These are phyloP conservation scores for Diutina mesorugosa DNA, from an alignment of 1,139 yeast genomes.

Conservation along the genomic window DNA sequence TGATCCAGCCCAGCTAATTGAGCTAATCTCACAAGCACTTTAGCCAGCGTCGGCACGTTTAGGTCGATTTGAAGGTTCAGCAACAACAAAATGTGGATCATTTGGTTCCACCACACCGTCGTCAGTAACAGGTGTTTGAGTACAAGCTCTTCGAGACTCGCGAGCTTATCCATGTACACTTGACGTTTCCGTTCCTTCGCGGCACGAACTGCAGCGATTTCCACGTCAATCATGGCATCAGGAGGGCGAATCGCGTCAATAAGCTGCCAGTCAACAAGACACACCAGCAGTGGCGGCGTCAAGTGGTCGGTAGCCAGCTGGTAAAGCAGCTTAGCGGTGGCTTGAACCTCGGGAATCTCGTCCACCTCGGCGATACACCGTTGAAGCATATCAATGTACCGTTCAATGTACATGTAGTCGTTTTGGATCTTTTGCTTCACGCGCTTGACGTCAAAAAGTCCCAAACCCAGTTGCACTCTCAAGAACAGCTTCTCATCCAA, in stretches of 20 bases:
- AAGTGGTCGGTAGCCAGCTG: constrained; percentile 32
- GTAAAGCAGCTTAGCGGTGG: constrained; percentile 37
- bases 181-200: constrained; percentile 49
- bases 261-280: constrained; percentile 34
- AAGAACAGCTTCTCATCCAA: constrained; percentile 34
- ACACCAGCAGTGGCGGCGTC: constrained; percentile 47
- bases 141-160: constrained; percentile 30
- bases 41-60: constrained; percentile 34
- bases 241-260: constrained; percentile 52
- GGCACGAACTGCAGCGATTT: constrained; percentile 39
- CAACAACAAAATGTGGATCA: constrained; percentile 42
- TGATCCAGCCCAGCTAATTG: constrained; percentile 53
- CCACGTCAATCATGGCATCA: constrained; percentile 41
- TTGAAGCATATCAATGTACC: constrained; percentile 35
- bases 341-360: constrained; percentile 27
- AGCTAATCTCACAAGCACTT: constrained; percentile 34
- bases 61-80: constrained; percentile 41
- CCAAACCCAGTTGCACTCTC: constrained; percentile 56
- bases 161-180: constrained; percentile 25
- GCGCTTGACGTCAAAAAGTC: constrained; percentile 38
- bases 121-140: constrained; percentile 21
- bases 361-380: constrained; percentile 51
- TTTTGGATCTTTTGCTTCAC: constrained; percentile 42
- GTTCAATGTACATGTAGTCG: constrained; percentile 41
- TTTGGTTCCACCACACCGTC: constrained; percentile 61